These are phyloP conservation scores for Syncephalastrum racemosum DNA, from an alignment of 371 early-diverging fungal genomes.

Conservation along the genomic window DNA sequence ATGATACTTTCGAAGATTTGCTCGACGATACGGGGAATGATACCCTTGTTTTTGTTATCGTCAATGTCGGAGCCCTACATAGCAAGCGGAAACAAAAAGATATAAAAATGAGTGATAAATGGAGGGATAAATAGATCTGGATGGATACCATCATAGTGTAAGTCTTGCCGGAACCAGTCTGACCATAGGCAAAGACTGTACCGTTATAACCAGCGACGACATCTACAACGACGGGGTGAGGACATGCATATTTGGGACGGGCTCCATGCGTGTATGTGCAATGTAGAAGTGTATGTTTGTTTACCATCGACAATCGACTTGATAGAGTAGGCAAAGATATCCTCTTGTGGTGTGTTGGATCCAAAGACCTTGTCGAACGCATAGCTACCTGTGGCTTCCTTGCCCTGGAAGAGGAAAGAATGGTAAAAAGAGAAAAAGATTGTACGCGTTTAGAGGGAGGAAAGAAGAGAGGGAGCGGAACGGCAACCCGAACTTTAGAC, in stretches of 20 bases:
- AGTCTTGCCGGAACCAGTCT: constrained; percentile 95
- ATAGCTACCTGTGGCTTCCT: constrained; percentile 38
- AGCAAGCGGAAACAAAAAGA: constrained; percentile 19
- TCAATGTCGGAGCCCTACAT: constrained; percentile 85
- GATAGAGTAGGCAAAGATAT: constrained; percentile 84
- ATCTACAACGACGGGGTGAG: constrained; percentile 11
- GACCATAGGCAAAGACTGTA: constrained; percentile 96
- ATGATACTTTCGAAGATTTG: constrained; percentile 80
- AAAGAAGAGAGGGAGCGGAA: too few species aligned
- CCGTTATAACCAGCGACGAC: constrained; percentile 74
- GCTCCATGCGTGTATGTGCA: neutral
- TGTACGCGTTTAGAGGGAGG: neutral
- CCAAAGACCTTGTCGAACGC: constrained; percentile 90
- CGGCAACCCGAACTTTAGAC: too few species aligned
- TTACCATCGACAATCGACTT: constrained; percentile 84
- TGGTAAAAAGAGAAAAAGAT: neutral
- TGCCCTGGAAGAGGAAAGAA: too few species aligned
- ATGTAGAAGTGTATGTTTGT: neutral
- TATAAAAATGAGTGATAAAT: constrained; percentile 58
- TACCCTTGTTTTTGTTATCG: constrained; percentile 75
- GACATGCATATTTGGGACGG: constrained; percentile 1
- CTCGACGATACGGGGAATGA: constrained; percentile 90
- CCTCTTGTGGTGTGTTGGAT: constrained; percentile 71
- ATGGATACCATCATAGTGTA: constrained; percentile 89
- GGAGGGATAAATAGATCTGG: constrained; percentile 2